phyloP scores from a whole-genome alignment of 2,329 filamentous ascomycete genomes.

The Diplodia corticola region DNA sequence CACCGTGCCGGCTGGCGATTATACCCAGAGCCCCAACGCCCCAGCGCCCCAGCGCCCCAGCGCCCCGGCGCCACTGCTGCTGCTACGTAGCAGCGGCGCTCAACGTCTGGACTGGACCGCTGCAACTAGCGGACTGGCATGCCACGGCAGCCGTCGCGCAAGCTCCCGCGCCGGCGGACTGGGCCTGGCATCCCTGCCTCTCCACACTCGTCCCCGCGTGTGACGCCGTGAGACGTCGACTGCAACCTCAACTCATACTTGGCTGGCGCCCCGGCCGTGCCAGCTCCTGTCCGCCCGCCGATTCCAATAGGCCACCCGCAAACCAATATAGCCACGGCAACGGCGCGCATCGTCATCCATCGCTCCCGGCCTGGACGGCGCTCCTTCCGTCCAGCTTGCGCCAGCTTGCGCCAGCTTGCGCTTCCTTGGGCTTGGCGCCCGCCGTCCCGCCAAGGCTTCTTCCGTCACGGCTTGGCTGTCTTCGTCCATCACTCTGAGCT shows the following conservation, averaged over 20 bases:
- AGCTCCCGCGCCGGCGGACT: conserved; percentile 18
- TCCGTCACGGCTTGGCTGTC: conserved; percentile 6
- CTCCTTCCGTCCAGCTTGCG: background rate
- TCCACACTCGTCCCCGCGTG: conserved; percentile 1
- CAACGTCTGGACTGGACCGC: background rate
- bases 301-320: background rate
- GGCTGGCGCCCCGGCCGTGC: background rate
- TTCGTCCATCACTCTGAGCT: too few relatives aligned
- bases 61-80: too few relatives aligned
- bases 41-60: too few relatives aligned
- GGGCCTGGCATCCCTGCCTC: conserved; percentile 11
- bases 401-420: too few relatives aligned
- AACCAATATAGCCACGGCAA: conserved; percentile 3
- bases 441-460: background rate
- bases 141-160: conserved; percentile 15
- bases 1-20: too few relatives aligned
- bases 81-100: too few relatives aligned
- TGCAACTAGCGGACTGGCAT: background rate
- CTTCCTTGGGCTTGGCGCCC: conserved; percentile 2
- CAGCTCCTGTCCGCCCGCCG: background rate
- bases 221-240: background rate
- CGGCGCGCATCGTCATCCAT: background rate
- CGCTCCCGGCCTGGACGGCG: background rate
- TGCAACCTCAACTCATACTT: background rate
- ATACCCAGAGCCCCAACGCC: too few relatives aligned